Evolutionary conservation across 768 basidiomycete genomes (phyloP).

Genomic region (Cystofilobasidium bisporidii): DNA sequence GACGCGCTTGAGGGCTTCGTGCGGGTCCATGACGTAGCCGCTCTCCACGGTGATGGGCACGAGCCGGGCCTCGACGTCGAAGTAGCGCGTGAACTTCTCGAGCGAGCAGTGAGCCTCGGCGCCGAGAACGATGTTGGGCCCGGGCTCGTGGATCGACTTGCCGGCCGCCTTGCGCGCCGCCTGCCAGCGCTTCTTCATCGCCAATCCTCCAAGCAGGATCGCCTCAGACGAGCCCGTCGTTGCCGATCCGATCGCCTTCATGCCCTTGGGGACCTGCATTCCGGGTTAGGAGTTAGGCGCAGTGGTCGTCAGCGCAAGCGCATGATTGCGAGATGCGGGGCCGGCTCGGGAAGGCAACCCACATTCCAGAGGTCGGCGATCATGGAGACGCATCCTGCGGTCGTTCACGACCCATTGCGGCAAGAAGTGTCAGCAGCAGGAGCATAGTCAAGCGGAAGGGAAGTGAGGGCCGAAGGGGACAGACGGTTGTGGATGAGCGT

Average conservation of each 20-base stretch:
- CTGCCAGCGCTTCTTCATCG: conserved; percentile 65
- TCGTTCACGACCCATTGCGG: too few relatives aligned
- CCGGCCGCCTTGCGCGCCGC: conserved; percentile 54
- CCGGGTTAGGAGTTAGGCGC: too few relatives aligned
- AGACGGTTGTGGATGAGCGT: conserved; percentile 47
- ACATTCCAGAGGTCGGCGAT: conserved; percentile 61
- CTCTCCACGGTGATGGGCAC: conserved; percentile 58
- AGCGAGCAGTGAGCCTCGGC: conserved; percentile 57
- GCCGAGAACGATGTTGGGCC: conserved; percentile 45
- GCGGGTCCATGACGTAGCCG: conserved; percentile 67
- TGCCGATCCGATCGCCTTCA: conserved; percentile 56
- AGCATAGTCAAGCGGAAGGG: too few relatives aligned
- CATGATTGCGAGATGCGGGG: not conserved
- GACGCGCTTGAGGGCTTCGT: conserved; percentile 54
- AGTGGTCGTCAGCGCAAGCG: not conserved
- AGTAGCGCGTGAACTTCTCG: conserved; percentile 56
- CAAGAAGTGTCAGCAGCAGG: too few relatives aligned
- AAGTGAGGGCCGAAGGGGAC: too few relatives aligned
- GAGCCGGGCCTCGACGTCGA: conserved; percentile 47
- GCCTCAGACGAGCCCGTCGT: conserved; percentile 65
- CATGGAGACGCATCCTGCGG: conserved; percentile 45
- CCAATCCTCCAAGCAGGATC: conserved; percentile 62
- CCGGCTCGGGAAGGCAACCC: not conserved
- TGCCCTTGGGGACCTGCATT: conserved; percentile 42
- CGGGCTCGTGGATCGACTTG: conserved; percentile 54